Evolutionary conservation across 768 basidiomycete genomes (phyloP), one percentile per base, ranked within the genome.

Genomic region (Saitozyma sp.): DNA sequence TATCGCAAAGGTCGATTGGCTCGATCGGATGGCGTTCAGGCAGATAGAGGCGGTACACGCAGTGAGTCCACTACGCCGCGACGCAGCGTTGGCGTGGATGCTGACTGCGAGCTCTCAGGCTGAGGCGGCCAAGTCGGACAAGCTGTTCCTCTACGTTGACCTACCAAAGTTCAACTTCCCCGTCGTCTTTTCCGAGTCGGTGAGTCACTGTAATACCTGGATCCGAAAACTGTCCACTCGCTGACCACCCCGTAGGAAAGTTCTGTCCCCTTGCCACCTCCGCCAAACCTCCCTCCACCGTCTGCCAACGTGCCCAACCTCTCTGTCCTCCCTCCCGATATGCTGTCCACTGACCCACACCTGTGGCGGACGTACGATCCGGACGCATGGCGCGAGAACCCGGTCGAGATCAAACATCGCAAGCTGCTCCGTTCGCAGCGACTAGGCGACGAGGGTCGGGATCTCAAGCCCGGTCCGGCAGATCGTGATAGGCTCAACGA

Each of bases 131-230:
- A 94, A 92, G 78, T 95, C 93, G 0, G 87, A 93, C 62, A 90
- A 92, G 70, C 83, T 98, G n/a, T 98, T 91, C 78, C 84, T 98
- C 10, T 98, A 98, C 78, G 88, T 98, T 50, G 96, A 98, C 81
- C 78, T 98, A 29, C 96, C 94, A 0, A 86, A 92, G 42, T 99
- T 98, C 75, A 95, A 98, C 76, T 97, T 97, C 75, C 96, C 96
- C 0, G 89, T 99, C 17, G 88, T 98, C 58, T 99, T 90, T 78
- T 91, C 89, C 66, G 95, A 99, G 81, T 86, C 89, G 9, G 91
- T 89, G 48, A 68, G 87, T 82, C 9, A 5, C 20, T 14, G 16
- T 49, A 37, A 5, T 37, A 14, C 40, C 49, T 52, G 14, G 8
- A 59, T 39, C 29, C 11, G 43, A 54, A n/a, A 58, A 42, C 13